Percentiles rank a stretch among this genome's conserved stretches.
Evolutionary conservation across 768 basidiomycete genomes (phyloP).

Genomic region (Amanita pallidorosea): DNA sequence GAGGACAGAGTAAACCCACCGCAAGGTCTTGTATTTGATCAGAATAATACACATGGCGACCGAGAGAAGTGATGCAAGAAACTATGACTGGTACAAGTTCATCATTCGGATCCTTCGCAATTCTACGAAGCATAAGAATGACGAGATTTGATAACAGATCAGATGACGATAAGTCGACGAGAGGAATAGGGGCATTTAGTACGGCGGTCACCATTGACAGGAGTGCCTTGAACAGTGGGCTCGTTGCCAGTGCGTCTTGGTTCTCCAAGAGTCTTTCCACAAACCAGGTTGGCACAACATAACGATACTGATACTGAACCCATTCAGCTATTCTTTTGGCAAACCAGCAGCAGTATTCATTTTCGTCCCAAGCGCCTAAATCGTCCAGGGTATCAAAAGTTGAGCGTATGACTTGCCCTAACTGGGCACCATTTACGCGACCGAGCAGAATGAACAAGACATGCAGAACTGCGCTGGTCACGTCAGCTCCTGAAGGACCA

Average conservation of each 20-base stretch:
- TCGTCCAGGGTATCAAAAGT: constrained; percentile 59
- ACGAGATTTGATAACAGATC: constrained; percentile 78
- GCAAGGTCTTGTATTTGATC: constrained; percentile 93
- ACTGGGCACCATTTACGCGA: constrained; percentile 69
- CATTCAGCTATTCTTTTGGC: constrained; percentile 71
- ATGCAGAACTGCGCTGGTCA: constrained; percentile 63
- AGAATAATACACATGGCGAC: constrained; percentile 88
- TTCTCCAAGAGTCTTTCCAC: constrained; percentile 65
- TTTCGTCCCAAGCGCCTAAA: constrained; percentile 50
- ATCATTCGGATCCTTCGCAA: constrained; percentile 52
- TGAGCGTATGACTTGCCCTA: constrained; percentile 62
- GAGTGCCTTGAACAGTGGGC: constrained; percentile 47
- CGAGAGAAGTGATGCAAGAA: constrained; percentile 71
- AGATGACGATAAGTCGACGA: constrained; percentile 86
- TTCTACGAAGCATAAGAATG: constrained; percentile 60
- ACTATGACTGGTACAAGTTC: constrained; percentile 57
- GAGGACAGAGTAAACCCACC: constrained; percentile 18
- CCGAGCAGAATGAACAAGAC: constrained; percentile 61
- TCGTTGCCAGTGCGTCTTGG: constrained; percentile 39
- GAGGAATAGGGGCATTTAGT: constrained; percentile 69
- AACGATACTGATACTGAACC: constrained; percentile 91
- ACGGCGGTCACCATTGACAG: constrained; percentile 75
- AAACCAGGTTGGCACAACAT: constrained; percentile 75
- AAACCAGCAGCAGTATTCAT: constrained; percentile 75
- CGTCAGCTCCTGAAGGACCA: constrained; percentile 66